Evolutionary conservation across 1,284 basidiomycete genomes (phyloP), one percentile per base, ranked within the genome.

Genomic region (Wallemia mellicola): DNA sequence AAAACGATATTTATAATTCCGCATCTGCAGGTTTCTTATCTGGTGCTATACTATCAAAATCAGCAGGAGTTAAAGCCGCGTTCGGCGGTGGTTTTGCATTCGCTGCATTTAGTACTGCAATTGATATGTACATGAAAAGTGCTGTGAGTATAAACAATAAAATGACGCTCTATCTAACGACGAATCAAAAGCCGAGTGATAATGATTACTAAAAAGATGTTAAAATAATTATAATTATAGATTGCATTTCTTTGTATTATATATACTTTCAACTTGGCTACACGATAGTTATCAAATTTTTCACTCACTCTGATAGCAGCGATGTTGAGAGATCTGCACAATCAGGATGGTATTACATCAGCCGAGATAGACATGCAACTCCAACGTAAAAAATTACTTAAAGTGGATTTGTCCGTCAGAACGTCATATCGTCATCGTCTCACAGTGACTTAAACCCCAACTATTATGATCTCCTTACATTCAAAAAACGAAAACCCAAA

Each of bases 1-100:
- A 81, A 71, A 91, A 91, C 66, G 89, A 95, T 69, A 83, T 92
- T 65, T 81, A 79, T 60, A 95, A 94, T 68, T 71, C 73, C n/a
- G 66, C 74, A 9, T 68, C 70, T 19, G 74, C 70, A 1, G 75
- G 75, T 2, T 71, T 73, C 64, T 60, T 75, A 24, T 69, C 74
- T 0, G 86, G 86, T 30, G 86, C 82, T 54, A 73, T 88, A 22
- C 77, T 94, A 2, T 87, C 88, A 19, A 77, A 84, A 59, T 80
- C 84, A 67, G 66, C 19, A 56, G 62, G 85, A 1, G 84, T 86
- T 9, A 82, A 77, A 68, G 86, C 83, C 15, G 83, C 78, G 27
- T 63, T 89, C 25, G 79, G 80, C 60, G 89, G 88, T 65, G 88
- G 84, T 27, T 63, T 85, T 1, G 86, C 82, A 1, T 95, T 95